Conservation (phyloP, 1,284 basidiomycete species). For the Bondarzewia mesenterica region DNA sequence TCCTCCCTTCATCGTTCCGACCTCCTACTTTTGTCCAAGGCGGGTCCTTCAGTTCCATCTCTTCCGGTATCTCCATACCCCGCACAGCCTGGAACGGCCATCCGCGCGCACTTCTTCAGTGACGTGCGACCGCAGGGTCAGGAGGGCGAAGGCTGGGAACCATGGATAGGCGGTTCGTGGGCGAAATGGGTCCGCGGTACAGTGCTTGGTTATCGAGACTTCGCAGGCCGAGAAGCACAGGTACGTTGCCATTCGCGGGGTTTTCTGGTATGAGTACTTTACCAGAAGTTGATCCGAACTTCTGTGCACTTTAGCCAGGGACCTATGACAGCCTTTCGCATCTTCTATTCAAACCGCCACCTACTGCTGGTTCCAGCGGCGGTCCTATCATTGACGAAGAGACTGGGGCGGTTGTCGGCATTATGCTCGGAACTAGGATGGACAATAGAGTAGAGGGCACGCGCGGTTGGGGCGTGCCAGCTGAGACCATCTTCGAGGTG, state of each 20-base stretch:
- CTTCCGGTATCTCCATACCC: slow-evolving; percentile 69
- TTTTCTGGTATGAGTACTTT: not conserved
- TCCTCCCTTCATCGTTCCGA: slow-evolving; percentile 57
- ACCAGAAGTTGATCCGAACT: not conserved
- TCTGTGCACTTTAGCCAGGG: slow-evolving; percentile 39
- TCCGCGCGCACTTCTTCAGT: slow-evolving; percentile 51
- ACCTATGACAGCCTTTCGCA: slow-evolving; percentile 63
- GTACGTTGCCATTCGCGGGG: slow-evolving; percentile 25
- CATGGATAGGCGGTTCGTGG: slow-evolving; percentile 45
- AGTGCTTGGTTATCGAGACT: slow-evolving; percentile 51
- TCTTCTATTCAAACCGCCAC: slow-evolving; percentile 47
- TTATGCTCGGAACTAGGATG: slow-evolving; percentile 59
- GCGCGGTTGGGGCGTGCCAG: slow-evolving; percentile 62
- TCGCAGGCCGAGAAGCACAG: slow-evolving; percentile 47
- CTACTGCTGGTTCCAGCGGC: slow-evolving; percentile 63
- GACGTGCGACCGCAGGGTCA: slow-evolving; percentile 26
- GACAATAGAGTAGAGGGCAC: slow-evolving; percentile 48
- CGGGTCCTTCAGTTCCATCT: slow-evolving; percentile 26
- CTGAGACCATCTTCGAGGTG: slow-evolving; percentile 63
- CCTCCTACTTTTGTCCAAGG: slow-evolving; percentile 38
- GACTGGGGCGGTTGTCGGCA: slow-evolving; percentile 59
- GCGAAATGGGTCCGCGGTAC: slow-evolving; percentile 46
- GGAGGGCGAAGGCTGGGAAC: slow-evolving; percentile 36
- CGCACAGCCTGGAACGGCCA: slow-evolving; percentile 35
- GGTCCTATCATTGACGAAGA: slow-evolving; percentile 62